Conservation (phyloP, 495 filamentous ascomycete species). For the Entonaema liquescens region DNA sequence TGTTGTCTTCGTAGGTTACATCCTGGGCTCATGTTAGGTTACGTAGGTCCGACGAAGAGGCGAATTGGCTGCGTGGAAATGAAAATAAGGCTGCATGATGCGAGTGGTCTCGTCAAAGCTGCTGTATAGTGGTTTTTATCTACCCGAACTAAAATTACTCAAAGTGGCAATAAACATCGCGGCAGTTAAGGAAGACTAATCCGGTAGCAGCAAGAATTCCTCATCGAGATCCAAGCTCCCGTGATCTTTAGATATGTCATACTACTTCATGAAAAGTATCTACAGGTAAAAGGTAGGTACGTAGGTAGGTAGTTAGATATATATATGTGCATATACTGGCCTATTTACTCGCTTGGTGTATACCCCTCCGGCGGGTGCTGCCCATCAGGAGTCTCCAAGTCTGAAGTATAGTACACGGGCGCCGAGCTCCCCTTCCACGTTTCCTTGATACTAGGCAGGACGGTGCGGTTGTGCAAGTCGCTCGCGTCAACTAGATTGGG, state of each 20-base stretch:
- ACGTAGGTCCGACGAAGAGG: background rate
- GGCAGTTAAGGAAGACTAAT: too few species aligned
- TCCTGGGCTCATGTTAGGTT: background rate
- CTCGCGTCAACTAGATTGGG: slow-evolving; percentile 46
- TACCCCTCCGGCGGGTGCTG: slow-evolving; percentile 51
- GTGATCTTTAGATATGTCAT: too few species aligned
- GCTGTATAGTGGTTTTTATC: too few species aligned
- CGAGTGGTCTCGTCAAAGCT: too few species aligned
- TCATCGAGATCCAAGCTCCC: background rate
- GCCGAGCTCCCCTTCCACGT: slow-evolving; percentile 47
- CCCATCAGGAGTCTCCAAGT: slow-evolving; percentile 55
- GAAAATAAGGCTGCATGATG: background rate
- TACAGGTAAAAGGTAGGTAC: background rate
- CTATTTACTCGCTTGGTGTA: slow-evolving; percentile 15
- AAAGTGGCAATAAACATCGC: too few species aligned
- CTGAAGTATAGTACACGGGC: slow-evolving; percentile 52
- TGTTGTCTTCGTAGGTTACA: background rate
- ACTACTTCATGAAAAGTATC: background rate
- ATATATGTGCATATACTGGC: background rate
- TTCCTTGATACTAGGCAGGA: slow-evolving; percentile 50
- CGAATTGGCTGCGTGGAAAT: background rate
- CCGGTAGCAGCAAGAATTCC: too few species aligned
- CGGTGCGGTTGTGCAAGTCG: slow-evolving; percentile 47
- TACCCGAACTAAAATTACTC: too few species aligned
- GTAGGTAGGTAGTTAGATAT: background rate